A percentile compares a stretch with the other conserved stretches of the same genome.
phyloP scores from a whole-genome alignment of 1,284 basidiomycete genomes.

The Microbotryum violaceum region DNA sequence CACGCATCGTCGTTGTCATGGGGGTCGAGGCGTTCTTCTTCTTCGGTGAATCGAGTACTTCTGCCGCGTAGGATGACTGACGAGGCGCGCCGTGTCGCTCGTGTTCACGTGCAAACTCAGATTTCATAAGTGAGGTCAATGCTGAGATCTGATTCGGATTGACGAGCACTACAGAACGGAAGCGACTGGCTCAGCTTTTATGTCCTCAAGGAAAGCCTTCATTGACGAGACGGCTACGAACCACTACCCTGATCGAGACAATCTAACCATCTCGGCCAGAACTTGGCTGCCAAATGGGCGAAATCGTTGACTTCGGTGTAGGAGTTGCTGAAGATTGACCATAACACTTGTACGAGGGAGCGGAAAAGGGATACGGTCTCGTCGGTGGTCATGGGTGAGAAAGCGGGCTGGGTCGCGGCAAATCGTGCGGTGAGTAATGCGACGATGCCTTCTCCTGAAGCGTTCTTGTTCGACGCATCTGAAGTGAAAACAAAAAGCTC shows the following conservation, averaged over 20 bases:
- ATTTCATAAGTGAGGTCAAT: slow-evolving; percentile 5
- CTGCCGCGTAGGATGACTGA: neutral
- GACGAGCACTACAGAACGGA: slow-evolving; percentile 9
- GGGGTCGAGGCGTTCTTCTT: neutral
- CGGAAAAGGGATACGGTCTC: neutral
- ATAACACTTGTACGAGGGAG: slow-evolving; percentile 17
- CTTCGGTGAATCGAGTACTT: neutral
- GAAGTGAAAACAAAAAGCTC: neutral
- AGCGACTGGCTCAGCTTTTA: too few relatives aligned
- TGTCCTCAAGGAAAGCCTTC: too few relatives aligned
- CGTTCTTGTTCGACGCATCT: neutral
- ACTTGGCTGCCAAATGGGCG: slow-evolving; percentile 14
- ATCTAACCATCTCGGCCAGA: slow-evolving; percentile 20
- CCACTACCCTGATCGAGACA: slow-evolving; percentile 4
- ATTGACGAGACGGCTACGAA: too few relatives aligned
- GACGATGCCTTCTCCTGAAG: neutral
- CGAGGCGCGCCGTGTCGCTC: neutral
- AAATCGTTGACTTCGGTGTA: slow-evolving; percentile 15
- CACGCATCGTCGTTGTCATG: neutral
- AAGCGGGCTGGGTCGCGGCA: neutral
- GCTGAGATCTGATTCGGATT: slow-evolving; percentile 7
- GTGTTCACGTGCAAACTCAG: slow-evolving; percentile 15
- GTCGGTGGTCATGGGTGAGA: neutral
- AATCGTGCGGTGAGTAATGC: slow-evolving; percentile 14
- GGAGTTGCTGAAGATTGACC: slow-evolving; percentile 7